These are phyloP conservation scores for Triticum urartu DNA, from an alignment of 176 grass and related monocot genomes.

Conservation along the genomic window DNA sequence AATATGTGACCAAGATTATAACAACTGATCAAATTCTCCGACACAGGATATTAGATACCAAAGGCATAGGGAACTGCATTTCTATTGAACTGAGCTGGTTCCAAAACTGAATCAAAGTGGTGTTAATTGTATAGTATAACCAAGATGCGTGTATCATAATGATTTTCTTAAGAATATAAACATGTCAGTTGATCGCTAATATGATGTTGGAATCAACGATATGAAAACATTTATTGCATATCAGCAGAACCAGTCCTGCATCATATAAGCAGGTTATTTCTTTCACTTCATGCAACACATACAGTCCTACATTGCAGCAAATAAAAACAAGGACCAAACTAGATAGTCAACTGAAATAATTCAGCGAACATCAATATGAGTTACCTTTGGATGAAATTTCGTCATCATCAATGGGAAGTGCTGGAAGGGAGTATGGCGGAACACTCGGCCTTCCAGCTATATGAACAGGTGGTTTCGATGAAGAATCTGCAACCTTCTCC, in stretches of 20 bases:
- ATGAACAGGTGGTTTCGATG: constrained; percentile 63
- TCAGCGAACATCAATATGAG: constrained; percentile 9
- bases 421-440: constrained; percentile 63
- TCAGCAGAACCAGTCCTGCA: background rate
- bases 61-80: background rate
- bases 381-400: constrained; percentile 77
- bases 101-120: background rate
- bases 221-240: background rate
- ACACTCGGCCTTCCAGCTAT: constrained; percentile 58
- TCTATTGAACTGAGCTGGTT: background rate
- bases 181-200: background rate
- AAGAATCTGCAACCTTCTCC: constrained; percentile 90
- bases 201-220: background rate
- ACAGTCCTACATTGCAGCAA: background rate
- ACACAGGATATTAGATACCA: background rate
- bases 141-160: background rate
- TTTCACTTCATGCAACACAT: background rate
- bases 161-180: constrained; percentile 9
- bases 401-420: constrained; percentile 70
- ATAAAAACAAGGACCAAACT: background rate
- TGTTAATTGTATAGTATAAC: background rate
- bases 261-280: background rate
- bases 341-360: constrained; percentile 18
- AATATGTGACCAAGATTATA: background rate
- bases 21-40: background rate